These are phyloP conservation scores for Cantharellus cinnabarinus DNA, from an alignment of 768 basidiomycete species.

Conservation along the genomic window DNA sequence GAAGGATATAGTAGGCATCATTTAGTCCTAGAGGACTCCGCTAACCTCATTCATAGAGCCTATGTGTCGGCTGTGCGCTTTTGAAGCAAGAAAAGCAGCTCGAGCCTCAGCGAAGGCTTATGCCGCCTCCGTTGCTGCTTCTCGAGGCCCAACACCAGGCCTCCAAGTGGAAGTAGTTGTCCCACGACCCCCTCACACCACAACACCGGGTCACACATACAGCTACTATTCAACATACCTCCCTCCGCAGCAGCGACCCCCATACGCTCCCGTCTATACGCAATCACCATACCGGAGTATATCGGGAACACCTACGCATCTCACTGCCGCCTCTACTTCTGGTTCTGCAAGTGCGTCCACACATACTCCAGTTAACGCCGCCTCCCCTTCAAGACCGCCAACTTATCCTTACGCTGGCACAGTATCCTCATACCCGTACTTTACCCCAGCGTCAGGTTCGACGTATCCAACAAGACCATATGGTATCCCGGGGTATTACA, in stretches of 20 bases:
- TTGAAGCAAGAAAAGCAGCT: background rate
- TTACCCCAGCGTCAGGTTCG: no score
- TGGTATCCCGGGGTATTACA: no score
- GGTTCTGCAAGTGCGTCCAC: background rate
- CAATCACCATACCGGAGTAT: no score
- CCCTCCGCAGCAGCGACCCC: no score
- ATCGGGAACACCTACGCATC: background rate
- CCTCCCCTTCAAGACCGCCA: no score
- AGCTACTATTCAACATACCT: no score
- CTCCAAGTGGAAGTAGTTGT: background rate
- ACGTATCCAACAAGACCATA: no score
- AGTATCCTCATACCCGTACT: no score
- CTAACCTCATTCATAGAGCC: background rate
- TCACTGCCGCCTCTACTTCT: background rate
- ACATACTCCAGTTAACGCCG: no score
- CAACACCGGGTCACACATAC: background rate
- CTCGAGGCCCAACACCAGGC: background rate
- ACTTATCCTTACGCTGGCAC: no score
- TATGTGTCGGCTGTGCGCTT: background rate
- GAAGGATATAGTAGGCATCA: background rate
- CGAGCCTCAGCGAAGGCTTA: background rate
- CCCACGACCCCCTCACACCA: background rate
- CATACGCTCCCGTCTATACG: no score
- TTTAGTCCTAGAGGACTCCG: background rate
- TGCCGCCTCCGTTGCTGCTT: background rate